Evolutionary conservation across 495 filamentous ascomycete genomes (phyloP).

Genomic region (Penicillium lagena): DNA sequence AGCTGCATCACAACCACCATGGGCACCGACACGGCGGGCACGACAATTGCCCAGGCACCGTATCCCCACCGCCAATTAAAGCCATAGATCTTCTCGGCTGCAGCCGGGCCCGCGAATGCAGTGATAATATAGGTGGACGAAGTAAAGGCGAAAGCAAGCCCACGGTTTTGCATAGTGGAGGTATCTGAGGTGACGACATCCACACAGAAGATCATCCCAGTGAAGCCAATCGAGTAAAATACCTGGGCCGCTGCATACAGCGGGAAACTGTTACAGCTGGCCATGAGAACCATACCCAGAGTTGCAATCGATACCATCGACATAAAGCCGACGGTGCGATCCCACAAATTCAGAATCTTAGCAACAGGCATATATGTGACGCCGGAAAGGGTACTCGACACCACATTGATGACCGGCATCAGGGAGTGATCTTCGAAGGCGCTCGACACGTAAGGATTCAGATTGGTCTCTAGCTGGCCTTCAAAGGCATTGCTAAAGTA

Average conservation of each 20-base stretch:
- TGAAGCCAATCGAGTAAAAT: constrained; percentile 47
- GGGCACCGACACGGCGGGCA: constrained; percentile 45
- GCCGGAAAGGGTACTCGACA: constrained; percentile 36
- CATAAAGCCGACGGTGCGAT: constrained; percentile 49
- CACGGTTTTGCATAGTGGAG: constrained; percentile 51
- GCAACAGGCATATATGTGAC: constrained; percentile 49
- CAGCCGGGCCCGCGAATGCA: constrained; percentile 22
- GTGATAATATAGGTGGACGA: constrained; percentile 47
- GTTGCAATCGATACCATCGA: constrained; percentile 31
- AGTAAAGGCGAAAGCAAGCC: constrained; percentile 50
- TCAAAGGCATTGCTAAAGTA: constrained; percentile 44
- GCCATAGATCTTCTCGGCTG: constrained; percentile 34
- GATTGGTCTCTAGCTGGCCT: constrained; percentile 18
- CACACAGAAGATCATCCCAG: constrained; percentile 48
- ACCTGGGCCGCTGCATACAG: constrained; percentile 41
- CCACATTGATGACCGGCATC: constrained; percentile 49
- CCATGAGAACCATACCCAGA: constrained; percentile 42
- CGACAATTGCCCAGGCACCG: constrained; percentile 51
- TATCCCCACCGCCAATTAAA: constrained; percentile 53
- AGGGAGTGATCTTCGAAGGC: constrained; percentile 53
- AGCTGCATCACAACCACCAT: constrained; percentile 37
- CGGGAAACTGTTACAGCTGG: constrained; percentile 39
- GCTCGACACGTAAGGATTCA: constrained; percentile 34
- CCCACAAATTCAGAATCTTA: constrained; percentile 64
- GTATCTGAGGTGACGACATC: constrained; percentile 56